Base-by-base conservation (phyloP, 768 basidiomycete species). In the Podaxis rugospora region DNA sequence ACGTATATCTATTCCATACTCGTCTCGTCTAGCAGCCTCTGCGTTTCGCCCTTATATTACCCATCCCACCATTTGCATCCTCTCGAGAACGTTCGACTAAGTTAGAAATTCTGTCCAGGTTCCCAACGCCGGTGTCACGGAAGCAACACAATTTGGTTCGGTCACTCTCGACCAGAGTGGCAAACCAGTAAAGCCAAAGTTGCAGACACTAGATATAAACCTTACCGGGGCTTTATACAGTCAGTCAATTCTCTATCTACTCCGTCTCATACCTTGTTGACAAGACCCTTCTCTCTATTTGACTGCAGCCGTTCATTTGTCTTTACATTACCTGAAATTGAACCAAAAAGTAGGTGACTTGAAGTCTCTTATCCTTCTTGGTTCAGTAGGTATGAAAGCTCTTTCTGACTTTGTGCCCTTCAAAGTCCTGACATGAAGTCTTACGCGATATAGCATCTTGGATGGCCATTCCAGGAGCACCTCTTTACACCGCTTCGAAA, bases 401-500 rank as follows among this genome's bases (percentile, higher is more conserved):
- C 16, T 25, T 11, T 37, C 46, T 39, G 3, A n/a, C 18, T 40
- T 28, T 25, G 23, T 28, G 11, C 10, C 55, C 42, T 28, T 46
- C 18, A n/a, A 55, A 40, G 46, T n/a, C 39, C 21, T 55, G 40
- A 49, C 44, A 21, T 54, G 32, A 9, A 14, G 40, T 42, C n/a
- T 9, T 28, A 4, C 32, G 36, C 16, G 7, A 27, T 52, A 36
- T 55, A 83, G 83, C 84, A 37, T 84, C 83, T 23, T 84, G 83
- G 80, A 40, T 68, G 37, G 74, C 72, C 0, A 71, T 84, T 27
- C 78, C 83, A 2, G 64, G 63, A 18, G 83, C 70, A 4, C 69
- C 76, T 18, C 66, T 82, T 51, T 85, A 85, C 66, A 71, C 74
- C 5, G 80, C 79, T 14, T 79, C 84, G 11, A 85, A 84, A 66